These are phyloP conservation scores for Euphorbia tirucalli DNA, from an alignment of 345 rosid genomes.

Conservation along the genomic window DNA sequence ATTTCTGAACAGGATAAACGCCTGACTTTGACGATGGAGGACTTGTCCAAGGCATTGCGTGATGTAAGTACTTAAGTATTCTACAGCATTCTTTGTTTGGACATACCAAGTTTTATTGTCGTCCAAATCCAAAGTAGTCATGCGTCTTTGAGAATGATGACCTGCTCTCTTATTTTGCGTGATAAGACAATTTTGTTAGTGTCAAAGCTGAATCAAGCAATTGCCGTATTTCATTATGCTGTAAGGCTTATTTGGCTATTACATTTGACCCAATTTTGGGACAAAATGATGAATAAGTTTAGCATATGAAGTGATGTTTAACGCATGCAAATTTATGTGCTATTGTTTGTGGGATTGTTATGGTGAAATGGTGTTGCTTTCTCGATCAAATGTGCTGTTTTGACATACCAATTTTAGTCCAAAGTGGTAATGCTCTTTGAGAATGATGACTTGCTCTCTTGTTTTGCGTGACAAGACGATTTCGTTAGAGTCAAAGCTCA, in stretches of 20 bases:
- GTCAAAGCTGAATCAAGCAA: background rate
- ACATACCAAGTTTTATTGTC: background rate
- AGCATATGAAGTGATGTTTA: background rate
- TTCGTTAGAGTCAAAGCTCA: background rate
- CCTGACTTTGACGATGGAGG: constrained; percentile 83
- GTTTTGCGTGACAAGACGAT: too few relatives aligned
- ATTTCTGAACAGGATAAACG: constrained; percentile 75
- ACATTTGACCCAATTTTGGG: background rate
- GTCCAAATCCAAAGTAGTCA: background rate
- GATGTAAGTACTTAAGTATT: constrained; percentile 49
- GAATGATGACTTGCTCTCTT: background rate
- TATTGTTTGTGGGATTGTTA: background rate
- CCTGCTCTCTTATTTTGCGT: background rate
- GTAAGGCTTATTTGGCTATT: background rate
- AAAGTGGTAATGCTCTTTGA: background rate
- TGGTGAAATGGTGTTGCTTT: background rate
- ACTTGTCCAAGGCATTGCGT: constrained; percentile 79
- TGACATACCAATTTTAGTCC: background rate
- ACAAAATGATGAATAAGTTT: background rate
- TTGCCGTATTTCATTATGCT: background rate
- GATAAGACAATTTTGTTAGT: background rate
- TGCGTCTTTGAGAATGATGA: background rate
- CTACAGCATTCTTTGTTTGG: background rate
- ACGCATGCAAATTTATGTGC: background rate
- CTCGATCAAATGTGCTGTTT: background rate